A percentile compares a stretch with the other conserved stretches of the same genome.
Evolutionary conservation across 108 stramenopile species (phyloP).

Genomic region (Aureococcus anophagefferens): DNA sequence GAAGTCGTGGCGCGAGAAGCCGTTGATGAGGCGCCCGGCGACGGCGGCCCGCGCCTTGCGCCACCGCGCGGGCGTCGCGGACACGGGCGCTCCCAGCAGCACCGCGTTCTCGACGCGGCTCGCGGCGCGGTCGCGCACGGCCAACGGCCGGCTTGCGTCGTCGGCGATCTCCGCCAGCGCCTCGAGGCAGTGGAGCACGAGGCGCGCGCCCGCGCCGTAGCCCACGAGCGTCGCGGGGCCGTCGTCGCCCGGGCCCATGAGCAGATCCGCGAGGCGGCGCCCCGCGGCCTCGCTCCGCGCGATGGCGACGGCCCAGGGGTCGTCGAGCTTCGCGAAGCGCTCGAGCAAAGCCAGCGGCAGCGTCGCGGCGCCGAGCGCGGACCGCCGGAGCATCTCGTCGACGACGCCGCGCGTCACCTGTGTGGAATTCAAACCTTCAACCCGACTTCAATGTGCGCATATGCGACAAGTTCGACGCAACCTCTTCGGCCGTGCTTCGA

Average conservation of each 20-base stretch:
- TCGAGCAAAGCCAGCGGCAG: neutral
- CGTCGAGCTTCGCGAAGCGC: neutral
- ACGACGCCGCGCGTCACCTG: neutral
- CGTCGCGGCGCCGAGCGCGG: neutral
- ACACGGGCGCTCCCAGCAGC: neutral
- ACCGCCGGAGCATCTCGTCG: neutral
- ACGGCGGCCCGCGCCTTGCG: neutral
- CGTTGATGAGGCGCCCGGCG: neutral
- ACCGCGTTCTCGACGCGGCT: neutral
- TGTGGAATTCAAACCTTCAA: too few species aligned
- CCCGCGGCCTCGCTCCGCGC: neutral
- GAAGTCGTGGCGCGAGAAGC: neutral
- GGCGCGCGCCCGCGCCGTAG: neutral
- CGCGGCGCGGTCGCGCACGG: neutral
- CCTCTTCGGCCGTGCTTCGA: too few species aligned
- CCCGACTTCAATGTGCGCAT: too few species aligned
- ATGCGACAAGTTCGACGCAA: too few species aligned
- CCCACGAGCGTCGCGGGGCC: neutral
- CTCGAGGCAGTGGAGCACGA: neutral
- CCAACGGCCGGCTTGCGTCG: neutral
- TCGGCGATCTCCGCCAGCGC: neutral
- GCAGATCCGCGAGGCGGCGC: neutral
- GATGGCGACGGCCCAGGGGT: neutral
- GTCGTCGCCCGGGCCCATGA: neutral
- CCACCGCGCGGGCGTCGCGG: neutral